phyloP scores from a whole-genome alignment of 495 filamentous ascomycete species.

The Penicillium lagena region DNA sequence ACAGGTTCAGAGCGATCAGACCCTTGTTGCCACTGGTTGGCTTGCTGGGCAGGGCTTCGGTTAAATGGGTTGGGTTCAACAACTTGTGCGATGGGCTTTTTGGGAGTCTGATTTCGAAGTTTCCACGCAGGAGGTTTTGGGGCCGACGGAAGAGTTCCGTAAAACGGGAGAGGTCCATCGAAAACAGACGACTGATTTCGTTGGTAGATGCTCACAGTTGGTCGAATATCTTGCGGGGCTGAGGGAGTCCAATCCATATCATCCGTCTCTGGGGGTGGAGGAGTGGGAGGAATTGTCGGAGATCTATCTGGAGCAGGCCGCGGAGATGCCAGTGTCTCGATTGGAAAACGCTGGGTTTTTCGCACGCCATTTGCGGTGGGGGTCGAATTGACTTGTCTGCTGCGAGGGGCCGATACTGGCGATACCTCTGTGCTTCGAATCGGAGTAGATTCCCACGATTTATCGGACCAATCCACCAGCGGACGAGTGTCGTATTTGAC shows the following conservation, averaged over 20 bases:
- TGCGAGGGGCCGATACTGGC: slow-evolving; percentile 7
- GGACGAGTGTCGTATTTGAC: slow-evolving; percentile 48
- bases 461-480: slow-evolving; percentile 49
- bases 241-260: slow-evolving; percentile 86
- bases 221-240: slow-evolving; percentile 36
- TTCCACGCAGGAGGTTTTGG: slow-evolving; percentile 58
- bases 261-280: slow-evolving; percentile 28
- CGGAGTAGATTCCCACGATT: slow-evolving; percentile 27
- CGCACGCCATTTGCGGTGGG: slow-evolving; percentile 13
- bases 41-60: slow-evolving; percentile 14
- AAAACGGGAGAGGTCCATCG: slow-evolving; percentile 50
- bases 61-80: slow-evolving; percentile 35
- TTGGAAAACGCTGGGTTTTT: slow-evolving; percentile 29
- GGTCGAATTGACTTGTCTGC: slow-evolving; percentile 9
- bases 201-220: slow-evolving; percentile 27
- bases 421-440: slow-evolving; percentile 22
- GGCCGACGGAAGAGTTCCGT: slow-evolving; percentile 56
- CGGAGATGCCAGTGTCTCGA: slow-evolving; percentile 31
- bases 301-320: slow-evolving; percentile 16
- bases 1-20: slow-evolving; percentile 16
- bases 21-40: slow-evolving; percentile 15
- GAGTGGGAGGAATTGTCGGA: slow-evolving; percentile 27
- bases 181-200: slow-evolving; percentile 25
- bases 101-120: slow-evolving; percentile 50
- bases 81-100: slow-evolving; percentile 26